Evolutionary conservation across 768 basidiomycete genomes (phyloP), one percentile per base, ranked within the genome.

Genomic region (Trichaptum fuscoviolaceum): DNA sequence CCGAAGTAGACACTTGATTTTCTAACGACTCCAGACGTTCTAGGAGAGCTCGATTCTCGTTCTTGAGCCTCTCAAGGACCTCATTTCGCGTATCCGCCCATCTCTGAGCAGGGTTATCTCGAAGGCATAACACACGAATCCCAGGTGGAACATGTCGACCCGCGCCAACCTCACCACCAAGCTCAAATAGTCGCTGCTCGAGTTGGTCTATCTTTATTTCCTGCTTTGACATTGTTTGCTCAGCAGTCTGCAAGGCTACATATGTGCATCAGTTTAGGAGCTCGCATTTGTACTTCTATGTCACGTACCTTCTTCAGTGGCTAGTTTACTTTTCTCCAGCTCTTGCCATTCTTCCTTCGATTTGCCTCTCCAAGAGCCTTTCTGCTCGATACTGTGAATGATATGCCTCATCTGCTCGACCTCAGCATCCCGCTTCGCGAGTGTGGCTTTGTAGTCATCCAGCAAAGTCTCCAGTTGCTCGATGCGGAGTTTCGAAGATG

Each of bases 31-130:
- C 81, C 65, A 96, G 72, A 58, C 90, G 78, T 61, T 81, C 84
- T 68, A 96, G 76, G 23, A 98, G 78, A 1, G 92, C 94, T 59
- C 86, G 85, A 72, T 98, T 99, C 80, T 99, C 96, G 58, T 77
- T 79, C 76, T 84, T 87, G 35, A 98, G 79, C 24, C 89, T 79
- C 42, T 95, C 88, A 79, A 98, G 82, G 23, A 84, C 87, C 24
- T 84, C 88, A 69, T 88, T 84, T 62, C 95, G 83, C 30, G 93
- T 78, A 59, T 92, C 91, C 17, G 85, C 85, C 86, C 93, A 93
- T 69, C 88, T 81, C 69, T 88, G 83, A n/a, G 91, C 92, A 0
- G 96, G 96, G 70, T 95, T 96, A 59, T 90, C 87, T 8, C 76
- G 77, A 69, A 96, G 76, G 62, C 85, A 82, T n/a, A 93, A 75